Conservation (phyloP, 2,329 filamentous ascomycete species). For the Grosmannia serpens region DNA sequence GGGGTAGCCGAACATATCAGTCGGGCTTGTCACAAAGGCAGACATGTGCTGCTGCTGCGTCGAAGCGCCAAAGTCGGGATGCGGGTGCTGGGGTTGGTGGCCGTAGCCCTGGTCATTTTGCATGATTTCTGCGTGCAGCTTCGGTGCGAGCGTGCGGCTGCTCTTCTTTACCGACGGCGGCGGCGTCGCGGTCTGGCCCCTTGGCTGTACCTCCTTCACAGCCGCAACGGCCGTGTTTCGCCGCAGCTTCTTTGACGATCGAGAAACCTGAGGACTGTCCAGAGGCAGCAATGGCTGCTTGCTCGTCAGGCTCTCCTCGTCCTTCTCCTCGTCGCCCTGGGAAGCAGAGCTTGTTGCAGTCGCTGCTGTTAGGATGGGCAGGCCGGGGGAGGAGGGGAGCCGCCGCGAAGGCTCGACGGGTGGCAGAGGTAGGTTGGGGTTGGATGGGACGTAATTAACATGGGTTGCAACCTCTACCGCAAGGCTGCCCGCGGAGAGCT, state of each 20-base stretch:
- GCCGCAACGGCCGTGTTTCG: slow-evolving; percentile 22
- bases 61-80: slow-evolving; percentile 29
- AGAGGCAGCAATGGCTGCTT: slow-evolving; percentile 9
- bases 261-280: slow-evolving; percentile 14
- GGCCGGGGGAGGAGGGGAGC: slow-evolving; percentile 45
- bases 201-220: slow-evolving; percentile 19
- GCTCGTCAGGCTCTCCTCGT: slow-evolving; percentile 1
- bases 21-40: slow-evolving; percentile 32
- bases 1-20: slow-evolving; percentile 49
- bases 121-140: slow-evolving; percentile 34
- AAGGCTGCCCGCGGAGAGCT: slow-evolving; percentile 38
- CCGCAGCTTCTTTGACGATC: slow-evolving; percentile 33
- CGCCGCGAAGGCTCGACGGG: slow-evolving; percentile 48
- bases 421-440: slow-evolving; percentile 40
- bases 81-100: slow-evolving; percentile 25
- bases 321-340: neutral
- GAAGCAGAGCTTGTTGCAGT: neutral
- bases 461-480: slow-evolving; percentile 45
- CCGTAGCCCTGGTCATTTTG: slow-evolving; percentile 45
- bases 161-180: slow-evolving; percentile 46
- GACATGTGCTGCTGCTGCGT: slow-evolving; percentile 37
- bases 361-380: slow-evolving; percentile 20
- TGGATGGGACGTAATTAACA: slow-evolving; percentile 48
- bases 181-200: slow-evolving; percentile 45
- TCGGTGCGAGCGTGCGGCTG: slow-evolving; percentile 42